Conservation (phyloP, 2,329 filamentous ascomycete species). For the Chaetomiaceae sp. region DNA sequence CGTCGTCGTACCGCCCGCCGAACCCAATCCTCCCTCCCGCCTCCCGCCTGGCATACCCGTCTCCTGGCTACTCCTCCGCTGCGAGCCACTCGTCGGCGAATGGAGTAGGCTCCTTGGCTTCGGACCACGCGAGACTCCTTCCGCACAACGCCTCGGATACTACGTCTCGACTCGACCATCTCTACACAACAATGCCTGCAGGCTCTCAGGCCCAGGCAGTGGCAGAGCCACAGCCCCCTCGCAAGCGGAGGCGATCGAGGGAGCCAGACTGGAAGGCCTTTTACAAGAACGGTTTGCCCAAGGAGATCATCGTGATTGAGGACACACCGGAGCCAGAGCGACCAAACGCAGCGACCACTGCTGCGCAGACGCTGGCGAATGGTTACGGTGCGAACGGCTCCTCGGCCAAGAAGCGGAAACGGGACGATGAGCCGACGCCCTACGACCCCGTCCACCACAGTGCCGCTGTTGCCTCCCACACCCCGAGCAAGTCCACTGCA, state of each 20-base stretch:
- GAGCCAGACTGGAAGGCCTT: conserved; percentile 75
- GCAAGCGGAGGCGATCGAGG: conserved; percentile 55
- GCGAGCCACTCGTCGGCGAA: conserved; percentile 32
- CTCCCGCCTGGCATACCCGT: conserved; percentile 34
- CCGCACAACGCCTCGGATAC: conserved; percentile 21
- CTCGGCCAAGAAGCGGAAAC: conserved; percentile 68
- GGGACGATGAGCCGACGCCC: conserved; percentile 49
- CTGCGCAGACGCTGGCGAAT: conserved; percentile 32
- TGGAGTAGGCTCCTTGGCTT: conserved; percentile 27
- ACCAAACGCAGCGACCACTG: conserved; percentile 33
- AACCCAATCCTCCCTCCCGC: conserved; percentile 39
- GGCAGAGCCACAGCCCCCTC: conserved; percentile 30
- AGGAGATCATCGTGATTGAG: conserved; percentile 81
- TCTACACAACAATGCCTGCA: conserved; percentile 37
- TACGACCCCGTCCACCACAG: conserved; percentile 71
- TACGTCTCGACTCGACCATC: conserved; percentile 33
- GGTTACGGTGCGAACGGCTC: conserved; percentile 30
- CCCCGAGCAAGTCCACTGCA: conserved; percentile 65
- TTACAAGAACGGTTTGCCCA: conserved; percentile 77
- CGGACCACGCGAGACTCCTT: conserved; percentile 15
- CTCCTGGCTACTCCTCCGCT: conserved; percentile 29
- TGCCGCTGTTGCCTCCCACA: conserved; percentile 63
- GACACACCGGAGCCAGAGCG: conserved; percentile 60
- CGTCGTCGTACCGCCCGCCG: conserved; percentile 34
- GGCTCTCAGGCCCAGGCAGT: conserved; percentile 32